phyloP scores from a whole-genome alignment of 2,329 filamentous ascomycete genomes.

The Colletotrichum filicis region DNA sequence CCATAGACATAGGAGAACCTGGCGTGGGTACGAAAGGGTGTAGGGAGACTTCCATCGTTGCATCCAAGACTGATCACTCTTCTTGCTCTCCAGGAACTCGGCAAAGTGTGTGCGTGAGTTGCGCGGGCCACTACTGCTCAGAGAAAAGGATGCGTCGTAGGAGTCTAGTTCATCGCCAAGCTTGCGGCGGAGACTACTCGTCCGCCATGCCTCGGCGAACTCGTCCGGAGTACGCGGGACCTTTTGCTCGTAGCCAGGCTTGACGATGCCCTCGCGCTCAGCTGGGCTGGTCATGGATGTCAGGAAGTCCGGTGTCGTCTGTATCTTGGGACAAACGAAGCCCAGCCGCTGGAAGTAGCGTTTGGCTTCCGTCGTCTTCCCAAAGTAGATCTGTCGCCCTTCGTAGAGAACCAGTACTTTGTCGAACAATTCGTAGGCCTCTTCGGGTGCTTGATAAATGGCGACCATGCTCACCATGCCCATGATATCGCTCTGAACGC shows the following conservation, averaged over 20 bases:
- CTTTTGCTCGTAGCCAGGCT: conserved; percentile 45
- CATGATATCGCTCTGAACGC: conserved; percentile 69
- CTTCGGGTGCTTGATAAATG: conserved; percentile 69
- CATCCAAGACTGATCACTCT: conserved; percentile 17
- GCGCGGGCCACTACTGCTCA: neutral
- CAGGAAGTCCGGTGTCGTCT: conserved; percentile 79
- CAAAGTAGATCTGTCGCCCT: conserved; percentile 69
- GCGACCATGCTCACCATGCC: conserved; percentile 68
- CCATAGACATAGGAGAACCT: conserved; percentile 38
- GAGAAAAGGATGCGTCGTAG: conserved; percentile 8
- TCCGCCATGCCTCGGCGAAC: conserved; percentile 50
- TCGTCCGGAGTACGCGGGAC: conserved; percentile 51
- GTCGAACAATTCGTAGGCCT: conserved; percentile 64
- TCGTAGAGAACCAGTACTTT: conserved; percentile 76
- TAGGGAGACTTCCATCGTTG: conserved; percentile 36
- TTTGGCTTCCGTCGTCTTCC: conserved; percentile 38
- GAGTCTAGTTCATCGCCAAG: conserved; percentile 2
- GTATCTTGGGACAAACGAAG: conserved; percentile 63
- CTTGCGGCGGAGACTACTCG: conserved; percentile 14
- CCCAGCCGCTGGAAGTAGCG: conserved; percentile 52
- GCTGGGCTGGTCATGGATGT: conserved; percentile 59
- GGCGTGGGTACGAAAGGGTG: conserved; percentile 37
- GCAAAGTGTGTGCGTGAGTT: conserved; percentile 17
- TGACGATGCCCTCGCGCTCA: conserved; percentile 50
- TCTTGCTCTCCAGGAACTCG: conserved; percentile 22